Evolutionary conservation across 2,329 filamentous ascomycete species (phyloP), one percentile per base, ranked within the genome.

Genomic region (Claviceps fusiformis): DNA sequence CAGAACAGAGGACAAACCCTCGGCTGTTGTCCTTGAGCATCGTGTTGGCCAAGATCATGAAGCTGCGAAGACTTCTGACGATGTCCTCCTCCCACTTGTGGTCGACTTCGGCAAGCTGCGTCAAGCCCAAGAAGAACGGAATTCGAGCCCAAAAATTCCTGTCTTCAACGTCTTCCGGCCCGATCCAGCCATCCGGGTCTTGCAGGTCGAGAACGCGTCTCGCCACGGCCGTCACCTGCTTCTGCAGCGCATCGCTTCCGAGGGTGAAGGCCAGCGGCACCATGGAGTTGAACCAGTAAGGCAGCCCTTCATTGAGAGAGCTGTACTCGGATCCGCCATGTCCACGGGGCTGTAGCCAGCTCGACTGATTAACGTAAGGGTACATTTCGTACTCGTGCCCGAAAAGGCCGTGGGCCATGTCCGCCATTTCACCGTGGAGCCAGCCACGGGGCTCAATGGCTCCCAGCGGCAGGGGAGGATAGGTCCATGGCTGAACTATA

Each of bases 221-320:
- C 63, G 39, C 77, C 13, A 62, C 59, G 0, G 55, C 13, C 5
- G 57, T 50, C 4, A 59, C 73, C 57, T 82, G 77, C 0, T 57
- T 61, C 61, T 78, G 77, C 44, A 67, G 59, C 10, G 59, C 51
- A 3, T 57, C 55, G 62, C 81, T 72, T 43, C 76, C 68, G 1
- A 78, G 63, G 0, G 66, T 64, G 59, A 76, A 82, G 0, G 80
- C 78, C 52, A 82, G 65, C 1, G 79, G 78, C 0, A 82, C 78
- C 1, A 82, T 66, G 2, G 74, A 75, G 60, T 82, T 82, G 64
- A 81, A 77, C 77, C 79, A 83, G 63, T 82, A 83, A 0, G 80
- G 77, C 24, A 77, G 69, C 0, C 72, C 77, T 66, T 82, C 80
- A 59, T 80, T 75, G 8, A 82, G 64, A n/a, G 66, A 67, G 55